Evolutionary conservation across 2,329 filamentous ascomycete genomes (phyloP), one percentile per base, ranked within the genome.

Genomic region (Fusarium metavorans): DNA sequence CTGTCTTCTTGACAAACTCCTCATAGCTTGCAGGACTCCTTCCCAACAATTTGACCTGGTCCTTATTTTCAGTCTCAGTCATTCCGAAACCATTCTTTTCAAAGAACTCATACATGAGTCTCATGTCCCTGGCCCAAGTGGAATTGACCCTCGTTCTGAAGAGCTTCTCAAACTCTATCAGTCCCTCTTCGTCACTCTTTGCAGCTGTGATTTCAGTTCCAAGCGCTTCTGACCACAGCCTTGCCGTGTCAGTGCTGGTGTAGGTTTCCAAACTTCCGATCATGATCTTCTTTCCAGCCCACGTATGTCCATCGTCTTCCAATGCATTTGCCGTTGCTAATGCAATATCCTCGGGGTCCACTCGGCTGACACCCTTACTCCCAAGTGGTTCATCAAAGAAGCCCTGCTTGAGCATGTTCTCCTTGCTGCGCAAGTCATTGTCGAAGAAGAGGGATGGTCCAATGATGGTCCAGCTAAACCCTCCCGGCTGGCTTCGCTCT

Each of bases 401-500:
- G 8, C 41, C 57, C 27, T 65, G 35, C 9, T 66, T 39, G 27
- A 73, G 8, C 1, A 73, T 59, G 32, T 64, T 71, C 25, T 54
- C 23, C 35, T 73, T 71, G 13, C 64, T 71, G 27, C 68, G 68
- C 32, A 71, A 43, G 35, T 73, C 70, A 16, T 73, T 73, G 34
- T 37, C 45, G 37, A 58, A 71, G 37, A 73, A 71, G 18, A 73
- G 68, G n/a, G 20, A 71, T 1, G 70, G 70, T 6, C 64, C 70
- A 41, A 73, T 32, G 9, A 71, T 66, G 2, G 70, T 73, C 70
- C 70, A 73, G 54, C 67, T 71, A 23, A 73, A 73, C 5, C 68
- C 70, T 16, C 68, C 70, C 6, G 34, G 45, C 34, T 67, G 23
- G 9, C 23, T 45, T 30, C 60, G 45, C 23, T 45, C 8, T 8